phyloP scores from a whole-genome alignment of 2,329 filamentous ascomycete genomes.

The Nigrospora oryzae region DNA sequence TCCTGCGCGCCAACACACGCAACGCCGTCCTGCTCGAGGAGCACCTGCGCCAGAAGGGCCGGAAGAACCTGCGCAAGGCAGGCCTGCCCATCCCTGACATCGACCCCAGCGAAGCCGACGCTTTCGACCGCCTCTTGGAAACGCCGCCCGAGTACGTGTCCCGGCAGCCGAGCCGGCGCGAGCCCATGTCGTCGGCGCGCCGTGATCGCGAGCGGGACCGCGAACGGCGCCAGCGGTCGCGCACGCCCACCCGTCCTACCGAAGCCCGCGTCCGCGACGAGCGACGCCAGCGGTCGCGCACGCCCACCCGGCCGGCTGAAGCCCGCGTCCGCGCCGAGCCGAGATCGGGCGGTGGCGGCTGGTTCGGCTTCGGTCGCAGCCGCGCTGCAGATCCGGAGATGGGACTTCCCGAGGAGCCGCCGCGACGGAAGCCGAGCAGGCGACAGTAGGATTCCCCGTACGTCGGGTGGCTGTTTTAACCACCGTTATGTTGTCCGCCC shows the following conservation, averaged over 20 bases:
- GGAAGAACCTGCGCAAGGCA: constrained; percentile 40
- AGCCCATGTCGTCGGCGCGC: constrained; percentile 3
- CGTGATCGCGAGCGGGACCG: not conserved
- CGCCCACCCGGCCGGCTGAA: too few species aligned
- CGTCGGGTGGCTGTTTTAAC: too few species aligned
- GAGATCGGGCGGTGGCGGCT: constrained; percentile 9
- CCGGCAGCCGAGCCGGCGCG: constrained; percentile 5
- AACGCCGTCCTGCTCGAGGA: constrained; percentile 65
- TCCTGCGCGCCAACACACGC: constrained; percentile 67
- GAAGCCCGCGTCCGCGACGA: constrained; percentile 15
- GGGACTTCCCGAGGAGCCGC: constrained; percentile 7
- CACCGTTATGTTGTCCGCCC: too few species aligned
- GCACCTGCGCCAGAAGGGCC: constrained; percentile 60
- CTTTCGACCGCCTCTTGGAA: constrained; percentile 32
- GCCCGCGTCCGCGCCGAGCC: too few species aligned
- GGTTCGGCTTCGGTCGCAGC: constrained; percentile 20
- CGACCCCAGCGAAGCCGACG: constrained; percentile 44
- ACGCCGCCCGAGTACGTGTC: constrained; percentile 5
- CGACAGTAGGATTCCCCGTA: constrained; percentile 5
- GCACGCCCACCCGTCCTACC: constrained; percentile 10
- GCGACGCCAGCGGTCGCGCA: constrained; percentile 1
- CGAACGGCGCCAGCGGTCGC: constrained; percentile 1
- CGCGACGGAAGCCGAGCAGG: constrained; percentile 7
- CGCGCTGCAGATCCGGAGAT: constrained; percentile 18
- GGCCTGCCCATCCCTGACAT: constrained; percentile 36